Conservation (phyloP, 768 basidiomycete species). For the Pisolithus albus region DNA sequence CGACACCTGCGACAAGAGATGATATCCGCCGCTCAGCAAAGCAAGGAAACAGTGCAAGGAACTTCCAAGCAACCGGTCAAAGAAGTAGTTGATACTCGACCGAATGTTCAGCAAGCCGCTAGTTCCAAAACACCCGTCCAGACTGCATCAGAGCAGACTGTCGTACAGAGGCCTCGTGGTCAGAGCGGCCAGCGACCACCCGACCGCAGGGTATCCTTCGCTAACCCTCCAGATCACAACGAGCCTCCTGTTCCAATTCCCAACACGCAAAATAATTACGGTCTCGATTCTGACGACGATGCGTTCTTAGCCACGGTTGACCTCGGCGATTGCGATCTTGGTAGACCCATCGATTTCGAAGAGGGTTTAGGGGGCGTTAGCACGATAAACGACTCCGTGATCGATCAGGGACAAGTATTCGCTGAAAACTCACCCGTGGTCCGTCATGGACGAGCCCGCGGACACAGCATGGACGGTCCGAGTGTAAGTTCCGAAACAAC, state of each 20-base stretch:
- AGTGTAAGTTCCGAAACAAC: neutral
- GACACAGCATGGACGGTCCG: neutral
- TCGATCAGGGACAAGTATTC: neutral
- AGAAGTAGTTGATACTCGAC: neutral
- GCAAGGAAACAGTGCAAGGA: conserved; percentile 1
- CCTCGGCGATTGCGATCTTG: conserved; percentile 38
- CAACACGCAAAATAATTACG: conserved; percentile 32
- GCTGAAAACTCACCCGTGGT: neutral
- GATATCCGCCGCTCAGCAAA: conserved; percentile 5
- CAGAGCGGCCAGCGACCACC: conserved; percentile 2
- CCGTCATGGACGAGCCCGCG: conserved; percentile 8
- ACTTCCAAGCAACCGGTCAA: neutral
- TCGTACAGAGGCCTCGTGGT: conserved; percentile 2
- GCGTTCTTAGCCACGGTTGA: conserved; percentile 55
- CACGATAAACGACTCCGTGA: conserved; percentile 4
- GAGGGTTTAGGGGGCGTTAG: conserved; percentile 24
- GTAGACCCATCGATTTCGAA: conserved; percentile 34
- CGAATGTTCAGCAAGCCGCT: conserved; percentile 2
- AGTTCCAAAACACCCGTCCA: conserved; percentile 31
- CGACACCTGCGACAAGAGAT: conserved; percentile 32
- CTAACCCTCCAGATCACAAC: conserved; percentile 1
- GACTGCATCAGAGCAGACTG: conserved; percentile 18
- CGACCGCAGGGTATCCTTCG: conserved; percentile 10
- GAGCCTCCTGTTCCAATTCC: conserved; percentile 1
- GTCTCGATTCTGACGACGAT: conserved; percentile 60